Conservation (phyloP, 148 eudicot species). For the Selenicereus undatus region DNA sequence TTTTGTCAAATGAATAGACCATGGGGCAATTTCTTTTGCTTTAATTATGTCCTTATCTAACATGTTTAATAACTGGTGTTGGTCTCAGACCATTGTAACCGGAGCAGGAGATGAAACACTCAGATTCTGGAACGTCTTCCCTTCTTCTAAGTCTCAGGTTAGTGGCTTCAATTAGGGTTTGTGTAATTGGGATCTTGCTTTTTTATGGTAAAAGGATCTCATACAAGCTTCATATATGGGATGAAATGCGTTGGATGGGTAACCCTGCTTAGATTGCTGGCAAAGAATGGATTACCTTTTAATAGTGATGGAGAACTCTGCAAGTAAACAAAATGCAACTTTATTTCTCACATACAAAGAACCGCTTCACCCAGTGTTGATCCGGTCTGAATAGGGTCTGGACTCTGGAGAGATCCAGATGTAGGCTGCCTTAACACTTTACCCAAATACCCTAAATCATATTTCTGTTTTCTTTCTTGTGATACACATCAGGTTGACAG, state of each 20-base stretch:
- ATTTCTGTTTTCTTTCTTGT: neutral
- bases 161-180: neutral
- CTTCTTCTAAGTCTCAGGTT: slow-evolving; percentile 86
- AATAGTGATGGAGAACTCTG: no score
- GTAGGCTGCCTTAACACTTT: no score
- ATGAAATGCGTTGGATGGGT: no score
- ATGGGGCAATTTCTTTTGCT: neutral
- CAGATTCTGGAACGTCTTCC: slow-evolving; percentile 91
- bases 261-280: no score
- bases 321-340: neutral
- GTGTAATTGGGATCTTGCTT: no score
- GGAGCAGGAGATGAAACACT: slow-evolving; percentile 99
- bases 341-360: no score
- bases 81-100: slow-evolving; percentile 78
- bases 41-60: slow-evolving; percentile 11
- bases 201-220: no score
- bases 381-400: no score
- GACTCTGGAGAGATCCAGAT: no score
- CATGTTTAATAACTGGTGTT: slow-evolving; percentile 13
- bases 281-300: no score
- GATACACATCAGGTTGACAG: neutral
- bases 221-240: no score
- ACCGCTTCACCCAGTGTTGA: no score
- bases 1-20: neutral
- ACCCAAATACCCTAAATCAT: neutral